A percentile compares a stretch with the other conserved stretches of the same genome.
phyloP scores from a whole-genome alignment of 176 grass and related monocot genomes.

The Thalia dealbata region DNA sequence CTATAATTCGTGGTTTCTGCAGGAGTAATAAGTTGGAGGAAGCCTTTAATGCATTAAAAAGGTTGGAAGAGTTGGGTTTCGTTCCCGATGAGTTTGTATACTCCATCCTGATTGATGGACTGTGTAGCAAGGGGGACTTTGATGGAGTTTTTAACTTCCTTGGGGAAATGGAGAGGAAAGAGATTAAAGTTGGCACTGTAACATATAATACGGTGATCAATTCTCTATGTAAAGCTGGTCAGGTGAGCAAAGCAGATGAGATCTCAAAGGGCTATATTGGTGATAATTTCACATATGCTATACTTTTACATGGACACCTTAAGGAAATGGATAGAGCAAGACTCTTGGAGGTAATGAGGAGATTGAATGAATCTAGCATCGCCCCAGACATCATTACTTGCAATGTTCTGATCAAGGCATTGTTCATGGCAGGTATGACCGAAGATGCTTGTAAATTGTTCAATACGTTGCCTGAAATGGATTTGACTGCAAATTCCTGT shows the following conservation, averaged over 20 bases:
- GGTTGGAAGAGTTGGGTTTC: slow-evolving; percentile 45
- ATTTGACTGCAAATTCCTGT: slow-evolving; percentile 47
- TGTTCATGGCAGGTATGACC: slow-evolving; percentile 51
- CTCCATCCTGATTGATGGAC: slow-evolving; percentile 55
- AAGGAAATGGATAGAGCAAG: slow-evolving; percentile 35
- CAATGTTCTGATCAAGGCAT: slow-evolving; percentile 75
- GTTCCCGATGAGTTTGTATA: slow-evolving; percentile 53
- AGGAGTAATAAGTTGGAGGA: slow-evolving; percentile 57
- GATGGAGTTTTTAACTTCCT: slow-evolving; percentile 46
- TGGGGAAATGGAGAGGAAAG: slow-evolving; percentile 49
- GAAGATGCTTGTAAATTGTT: slow-evolving; percentile 70
- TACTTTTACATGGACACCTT: slow-evolving; percentile 61
- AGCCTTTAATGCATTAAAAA: slow-evolving; percentile 42
- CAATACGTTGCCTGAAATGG: slow-evolving; percentile 49
- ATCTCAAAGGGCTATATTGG: slow-evolving; percentile 42
- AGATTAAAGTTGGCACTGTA: slow-evolving; percentile 33
- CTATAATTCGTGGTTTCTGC: slow-evolving; percentile 61
- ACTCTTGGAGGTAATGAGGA: slow-evolving; percentile 40
- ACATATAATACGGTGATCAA: slow-evolving; percentile 63
- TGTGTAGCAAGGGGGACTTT: slow-evolving; percentile 49
- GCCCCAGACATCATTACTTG: slow-evolving; percentile 53
- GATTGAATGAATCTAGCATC: slow-evolving; percentile 45
- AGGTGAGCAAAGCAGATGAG: slow-evolving; percentile 42
- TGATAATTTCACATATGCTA: slow-evolving; percentile 86
- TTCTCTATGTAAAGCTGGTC: slow-evolving; percentile 63